Evolutionary conservation across 1,284 basidiomycete genomes (phyloP).

Genomic region (Singerocomus rubriflavus): DNA sequence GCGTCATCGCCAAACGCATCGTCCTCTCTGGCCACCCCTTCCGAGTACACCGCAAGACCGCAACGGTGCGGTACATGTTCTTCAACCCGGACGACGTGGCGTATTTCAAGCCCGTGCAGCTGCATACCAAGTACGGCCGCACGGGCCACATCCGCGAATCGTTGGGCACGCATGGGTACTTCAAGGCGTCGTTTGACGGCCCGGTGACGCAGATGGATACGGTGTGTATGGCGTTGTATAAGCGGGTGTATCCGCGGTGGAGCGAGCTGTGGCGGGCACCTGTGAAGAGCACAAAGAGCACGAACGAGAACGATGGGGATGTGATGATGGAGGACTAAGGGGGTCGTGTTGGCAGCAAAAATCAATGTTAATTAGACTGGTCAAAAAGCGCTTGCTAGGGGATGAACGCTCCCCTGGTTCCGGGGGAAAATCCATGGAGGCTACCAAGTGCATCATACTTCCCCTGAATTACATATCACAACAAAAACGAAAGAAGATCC

Average conservation of each 20-base stretch:
- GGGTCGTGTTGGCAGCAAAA: background rate
- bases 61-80: conserved; percentile 98
- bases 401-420: background rate
- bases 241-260: conserved; percentile 89
- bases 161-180: conserved; percentile 97
- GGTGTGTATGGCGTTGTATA: conserved; percentile 88
- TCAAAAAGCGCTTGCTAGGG: background rate
- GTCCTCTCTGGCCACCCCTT: conserved; percentile 94
- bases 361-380: no score
- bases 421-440: background rate
- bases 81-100: conserved; percentile 91
- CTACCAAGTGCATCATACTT: background rate
- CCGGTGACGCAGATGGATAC: conserved; percentile 97
- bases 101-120: conserved; percentile 92
- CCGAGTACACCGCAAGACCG: conserved; percentile 97
- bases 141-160: conserved; percentile 92
- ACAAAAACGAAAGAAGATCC: background rate
- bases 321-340: conserved; percentile 24
- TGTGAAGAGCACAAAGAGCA: background rate
- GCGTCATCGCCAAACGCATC: conserved; percentile 90
- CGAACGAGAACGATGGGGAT: conserved; percentile 6
- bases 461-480: no score
- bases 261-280: conserved; percentile 48
- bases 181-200: conserved; percentile 96
- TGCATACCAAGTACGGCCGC: conserved; percentile 91